A percentile compares a stretch with the other conserved stretches of the same genome.
phyloP scores from a whole-genome alignment of 257 asterid genomes.

The Haberlea rhodopensis region DNA sequence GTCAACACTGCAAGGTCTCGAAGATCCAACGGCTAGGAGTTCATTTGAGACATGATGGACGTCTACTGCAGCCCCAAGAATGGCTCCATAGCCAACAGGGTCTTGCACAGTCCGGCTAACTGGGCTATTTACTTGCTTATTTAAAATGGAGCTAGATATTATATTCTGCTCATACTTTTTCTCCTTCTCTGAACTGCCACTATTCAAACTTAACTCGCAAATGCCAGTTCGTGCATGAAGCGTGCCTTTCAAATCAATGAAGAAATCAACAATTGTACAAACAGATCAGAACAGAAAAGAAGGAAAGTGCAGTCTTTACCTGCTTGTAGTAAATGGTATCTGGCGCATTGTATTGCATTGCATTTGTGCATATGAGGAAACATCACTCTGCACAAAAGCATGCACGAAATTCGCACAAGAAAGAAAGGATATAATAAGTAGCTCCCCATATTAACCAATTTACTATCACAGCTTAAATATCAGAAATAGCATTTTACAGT shows the following conservation, averaged over 20 bases:
- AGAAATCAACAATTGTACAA: slow-evolving; percentile 2
- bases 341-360: too few relatives aligned
- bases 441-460: neutral
- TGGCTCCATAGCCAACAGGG: too few relatives aligned
- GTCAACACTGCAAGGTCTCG: too few relatives aligned
- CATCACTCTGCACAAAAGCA: slow-evolving; percentile 62
- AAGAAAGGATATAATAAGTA: neutral
- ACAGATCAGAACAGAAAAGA: neutral
- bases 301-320: slow-evolving; percentile 37
- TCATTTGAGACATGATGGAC: too few relatives aligned
- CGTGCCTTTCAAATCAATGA: slow-evolving; percentile 62
- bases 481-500: neutral
- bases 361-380: slow-evolving; percentile 86
- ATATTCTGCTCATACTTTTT: slow-evolving; percentile 60
- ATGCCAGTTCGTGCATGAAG: slow-evolving; percentile 82
- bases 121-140: slow-evolving; percentile 60
- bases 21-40: too few relatives aligned
- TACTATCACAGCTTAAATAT: neutral
- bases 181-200: too few relatives aligned
- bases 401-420: neutral
- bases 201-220: slow-evolving; percentile 50
- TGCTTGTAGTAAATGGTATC: slow-evolving; percentile 86
- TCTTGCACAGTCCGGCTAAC: too few relatives aligned
- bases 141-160: slow-evolving; percentile 39
- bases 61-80: too few relatives aligned